Base-by-base conservation (phyloP, 106 monocot genomes). In the Dendrobium catenatum region DNA sequence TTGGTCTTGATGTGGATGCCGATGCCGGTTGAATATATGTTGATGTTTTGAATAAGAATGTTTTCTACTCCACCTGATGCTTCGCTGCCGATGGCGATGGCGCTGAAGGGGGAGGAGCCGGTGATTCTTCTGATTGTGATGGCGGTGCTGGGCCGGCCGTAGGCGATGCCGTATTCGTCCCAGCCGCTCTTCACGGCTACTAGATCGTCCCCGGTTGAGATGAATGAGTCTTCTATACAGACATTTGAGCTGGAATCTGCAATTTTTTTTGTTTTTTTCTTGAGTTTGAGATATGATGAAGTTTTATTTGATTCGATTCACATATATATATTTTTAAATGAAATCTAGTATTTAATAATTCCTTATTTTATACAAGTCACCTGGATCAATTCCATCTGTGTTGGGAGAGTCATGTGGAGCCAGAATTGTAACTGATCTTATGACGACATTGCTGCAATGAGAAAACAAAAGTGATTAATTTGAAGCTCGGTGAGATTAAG, bases 1-100 rank as follows among this genome's bases (percentile, higher is more conserved):
- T 82, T 85, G 77, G 92, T 92, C 85, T 92, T 92, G n/a, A 92
- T 84, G 79, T 92, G 92, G 86, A 92, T 83, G 77, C 89, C 92
- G 54, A 88, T 72, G 77, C 89, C 92, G 0, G 86, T 85, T 67
- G 86, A 80, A 83, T 72, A 85, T 72, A 92, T 59, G n/a, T 68
- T 83, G 5, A 89, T 42, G 79, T 88, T 82, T 49, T 90, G 82
- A 31, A 88, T 84, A 49, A 88, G 18, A 72, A 92, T 76, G 67
- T 86, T 77, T 15, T 86, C 44, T 4, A 92, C 84, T 4, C 92
- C 92, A 0, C 92, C 92, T 0, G 92, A 92, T 1, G 84, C 80
- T 77, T 92, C 92, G 47, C 89, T 90, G 20, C 92, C 92, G 2
- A 82, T 81, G 9, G 92, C 88, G 17, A 93, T 73, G 27, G 84